A percentile compares a stretch with the other conserved stretches of the same genome.
These are phyloP conservation scores for Boletus vermiculosoides DNA, from an alignment of 768 basidiomycete genomes.

Conservation along the genomic window DNA sequence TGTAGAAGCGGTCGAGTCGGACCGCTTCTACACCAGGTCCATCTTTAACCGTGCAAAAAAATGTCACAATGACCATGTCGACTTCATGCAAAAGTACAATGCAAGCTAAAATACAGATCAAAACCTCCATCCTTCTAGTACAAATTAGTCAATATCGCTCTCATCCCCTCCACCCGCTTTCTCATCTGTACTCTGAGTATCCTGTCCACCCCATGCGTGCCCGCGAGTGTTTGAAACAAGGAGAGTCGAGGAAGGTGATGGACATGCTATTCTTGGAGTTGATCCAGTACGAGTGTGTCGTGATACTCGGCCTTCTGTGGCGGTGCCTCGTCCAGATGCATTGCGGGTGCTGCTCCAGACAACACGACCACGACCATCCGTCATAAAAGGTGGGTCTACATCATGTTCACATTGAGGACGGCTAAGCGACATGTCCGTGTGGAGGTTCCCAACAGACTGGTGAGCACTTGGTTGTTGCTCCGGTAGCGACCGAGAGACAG, in stretches of 20 bases:
- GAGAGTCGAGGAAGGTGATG: constrained; percentile 12
- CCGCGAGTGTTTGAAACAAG: constrained; percentile 16
- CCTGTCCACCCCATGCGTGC: constrained; percentile 21
- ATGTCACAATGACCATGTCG: not conserved
- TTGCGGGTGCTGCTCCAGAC: constrained; percentile 41
- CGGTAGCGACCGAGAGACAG: not conserved
- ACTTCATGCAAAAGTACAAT: constrained; percentile 4
- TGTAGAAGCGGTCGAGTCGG: too few relatives aligned
- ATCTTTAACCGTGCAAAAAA: too few relatives aligned
- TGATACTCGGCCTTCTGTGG: constrained; percentile 20
- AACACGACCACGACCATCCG: constrained; percentile 64
- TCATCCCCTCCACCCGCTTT: constrained; percentile 20
- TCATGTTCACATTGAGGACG: constrained; percentile 33
- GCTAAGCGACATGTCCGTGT: not conserved
- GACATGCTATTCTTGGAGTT: constrained; percentile 15
- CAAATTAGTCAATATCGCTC: constrained; percentile 13
- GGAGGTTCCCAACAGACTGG: constrained; percentile 5
- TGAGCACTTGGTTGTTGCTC: not conserved
- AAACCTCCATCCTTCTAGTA: not conserved
- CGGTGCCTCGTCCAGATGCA: constrained; percentile 15
- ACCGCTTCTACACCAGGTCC: too few relatives aligned
- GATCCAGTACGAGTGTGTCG: constrained; percentile 25
- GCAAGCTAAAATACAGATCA: constrained; percentile 14
- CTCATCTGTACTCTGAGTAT: constrained; percentile 12
- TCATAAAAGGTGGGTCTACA: constrained; percentile 53